Evolutionary conservation across 495 filamentous ascomycete genomes (phyloP).

Genomic region (Aspergillus bertholletiae): DNA sequence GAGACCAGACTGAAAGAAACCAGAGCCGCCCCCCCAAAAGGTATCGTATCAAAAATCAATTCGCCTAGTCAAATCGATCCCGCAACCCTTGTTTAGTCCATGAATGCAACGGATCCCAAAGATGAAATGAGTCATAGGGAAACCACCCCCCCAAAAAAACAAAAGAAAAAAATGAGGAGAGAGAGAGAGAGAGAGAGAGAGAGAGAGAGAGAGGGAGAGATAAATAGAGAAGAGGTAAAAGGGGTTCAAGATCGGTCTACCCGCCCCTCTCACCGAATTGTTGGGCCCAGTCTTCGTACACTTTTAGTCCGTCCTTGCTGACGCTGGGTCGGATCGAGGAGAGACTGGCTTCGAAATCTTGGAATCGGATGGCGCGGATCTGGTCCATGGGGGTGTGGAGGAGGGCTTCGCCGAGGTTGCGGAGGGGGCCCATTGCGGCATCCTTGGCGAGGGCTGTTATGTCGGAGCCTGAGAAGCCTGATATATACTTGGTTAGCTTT

Average conservation of each 20-base stretch:
- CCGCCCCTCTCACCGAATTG: conserved; percentile 92
- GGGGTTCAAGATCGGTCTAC: too few species aligned
- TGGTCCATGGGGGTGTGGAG: conserved; percentile 90
- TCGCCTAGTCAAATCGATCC: neutral
- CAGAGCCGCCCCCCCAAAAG: neutral
- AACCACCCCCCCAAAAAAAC: too few species aligned
- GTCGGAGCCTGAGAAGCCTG: conserved; percentile 95
- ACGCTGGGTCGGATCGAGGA: conserved; percentile 88
- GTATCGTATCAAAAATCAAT: neutral
- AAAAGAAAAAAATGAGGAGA: neutral
- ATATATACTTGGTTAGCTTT: neutral
- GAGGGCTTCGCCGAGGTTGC: conserved; percentile 85
- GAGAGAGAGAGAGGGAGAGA: neutral
- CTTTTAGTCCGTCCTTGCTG: conserved; percentile 72
- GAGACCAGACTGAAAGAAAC: neutral
- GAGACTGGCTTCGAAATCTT: conserved; percentile 84
- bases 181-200: neutral
- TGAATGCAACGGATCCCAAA: neutral
- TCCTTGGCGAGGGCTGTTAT: conserved; percentile 98
- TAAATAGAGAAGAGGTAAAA: neutral
- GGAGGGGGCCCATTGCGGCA: conserved; percentile 94
- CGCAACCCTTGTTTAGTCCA: neutral
- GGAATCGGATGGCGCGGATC: conserved; percentile 78
- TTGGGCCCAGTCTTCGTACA: conserved; percentile 91
- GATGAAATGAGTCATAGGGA: too few species aligned